Evolutionary conservation across 2,329 filamentous ascomycete species (phyloP).

Genomic region (Clonostachys byssicola): DNA sequence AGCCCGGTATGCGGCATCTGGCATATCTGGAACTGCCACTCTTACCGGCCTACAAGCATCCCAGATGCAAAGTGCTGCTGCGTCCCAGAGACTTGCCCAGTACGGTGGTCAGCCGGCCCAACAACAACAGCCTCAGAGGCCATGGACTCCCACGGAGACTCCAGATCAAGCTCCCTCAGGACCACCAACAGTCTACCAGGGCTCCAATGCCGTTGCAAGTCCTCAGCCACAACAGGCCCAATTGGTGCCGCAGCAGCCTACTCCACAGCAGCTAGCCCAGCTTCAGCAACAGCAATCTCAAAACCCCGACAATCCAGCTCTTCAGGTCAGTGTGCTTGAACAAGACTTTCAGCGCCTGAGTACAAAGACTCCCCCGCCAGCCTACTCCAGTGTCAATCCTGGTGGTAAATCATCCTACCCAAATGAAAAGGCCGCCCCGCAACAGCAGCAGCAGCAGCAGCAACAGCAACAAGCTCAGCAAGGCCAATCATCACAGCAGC

Average conservation of each 20-base stretch:
- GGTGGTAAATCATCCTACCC: conserved; percentile 59
- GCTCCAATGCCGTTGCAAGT: conserved; percentile 63
- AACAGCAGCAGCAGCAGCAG: conserved; percentile 5
- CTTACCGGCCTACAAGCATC: conserved; percentile 66
- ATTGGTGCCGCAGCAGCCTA: conserved; percentile 34
- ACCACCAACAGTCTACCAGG: conserved; percentile 88
- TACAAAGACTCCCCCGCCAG: conserved; percentile 83
- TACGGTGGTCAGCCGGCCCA: conserved; percentile 48
- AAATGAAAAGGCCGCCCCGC: conserved; percentile 63
- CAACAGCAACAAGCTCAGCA: conserved; percentile 6
- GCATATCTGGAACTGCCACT: conserved; percentile 82
- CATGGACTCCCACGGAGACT: conserved; percentile 93
- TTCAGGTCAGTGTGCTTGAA: conserved; percentile 70
- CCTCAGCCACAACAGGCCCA: conserved; percentile 36
- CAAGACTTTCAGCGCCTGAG: conserved; percentile 83
- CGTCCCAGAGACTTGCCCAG: conserved; percentile 75
- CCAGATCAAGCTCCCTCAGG: conserved; percentile 85
- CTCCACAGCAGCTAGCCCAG: not conserved
- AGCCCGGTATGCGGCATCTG: conserved; percentile 84
- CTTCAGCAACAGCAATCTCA: conserved; percentile 13
- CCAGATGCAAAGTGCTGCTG: conserved; percentile 67
- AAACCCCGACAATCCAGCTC: conserved; percentile 21
- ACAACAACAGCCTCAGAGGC: conserved; percentile 39
- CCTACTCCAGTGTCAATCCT: conserved; percentile 76
- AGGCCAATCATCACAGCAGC: conserved; percentile 5